A percentile compares a stretch with the other conserved stretches of the same genome.
Conservation (phyloP, 2,329 filamentous ascomycete genomes). For the Fusarium sp. region DNA sequence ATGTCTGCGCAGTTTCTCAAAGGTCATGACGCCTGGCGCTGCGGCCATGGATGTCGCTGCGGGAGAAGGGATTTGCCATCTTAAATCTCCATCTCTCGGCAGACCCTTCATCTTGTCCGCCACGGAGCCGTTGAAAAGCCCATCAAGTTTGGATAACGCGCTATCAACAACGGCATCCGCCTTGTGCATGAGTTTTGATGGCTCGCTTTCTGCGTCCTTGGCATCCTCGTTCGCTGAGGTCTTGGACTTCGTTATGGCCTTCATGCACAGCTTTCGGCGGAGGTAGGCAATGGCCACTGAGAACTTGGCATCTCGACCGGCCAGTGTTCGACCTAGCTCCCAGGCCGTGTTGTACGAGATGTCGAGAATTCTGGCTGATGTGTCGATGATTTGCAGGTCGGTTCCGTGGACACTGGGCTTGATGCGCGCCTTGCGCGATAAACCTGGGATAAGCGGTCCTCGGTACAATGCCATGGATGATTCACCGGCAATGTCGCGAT, state of each 20-base stretch:
- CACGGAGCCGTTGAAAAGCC: not conserved
- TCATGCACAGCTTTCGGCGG: not conserved
- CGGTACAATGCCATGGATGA: not conserved
- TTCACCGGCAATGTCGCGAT: not conserved
- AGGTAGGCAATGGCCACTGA: not conserved
- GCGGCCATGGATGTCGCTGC: not conserved
- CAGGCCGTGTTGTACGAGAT: not conserved
- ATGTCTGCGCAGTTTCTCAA: not conserved
- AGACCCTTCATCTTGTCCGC: not conserved
- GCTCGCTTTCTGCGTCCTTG: not conserved
- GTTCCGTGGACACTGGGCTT: not conserved
- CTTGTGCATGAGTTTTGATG: not conserved
- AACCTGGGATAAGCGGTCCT: not conserved
- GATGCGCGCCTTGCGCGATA: not conserved
- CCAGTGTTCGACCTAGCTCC: not conserved
- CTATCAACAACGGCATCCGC: not conserved
- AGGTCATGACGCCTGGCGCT: not conserved
- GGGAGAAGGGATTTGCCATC: not conserved
- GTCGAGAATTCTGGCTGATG: not conserved
- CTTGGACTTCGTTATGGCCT: not conserved
- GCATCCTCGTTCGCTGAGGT: rapidly evolving
- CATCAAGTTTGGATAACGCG: not conserved
- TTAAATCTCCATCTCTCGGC: not conserved
- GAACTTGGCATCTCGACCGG: not conserved
- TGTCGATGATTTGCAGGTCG: not conserved